Percentiles rank a stretch among this genome's conserved stretches.
phyloP scores from a whole-genome alignment of 176 grass and related monocot species.

The Pontederia crassipes region DNA sequence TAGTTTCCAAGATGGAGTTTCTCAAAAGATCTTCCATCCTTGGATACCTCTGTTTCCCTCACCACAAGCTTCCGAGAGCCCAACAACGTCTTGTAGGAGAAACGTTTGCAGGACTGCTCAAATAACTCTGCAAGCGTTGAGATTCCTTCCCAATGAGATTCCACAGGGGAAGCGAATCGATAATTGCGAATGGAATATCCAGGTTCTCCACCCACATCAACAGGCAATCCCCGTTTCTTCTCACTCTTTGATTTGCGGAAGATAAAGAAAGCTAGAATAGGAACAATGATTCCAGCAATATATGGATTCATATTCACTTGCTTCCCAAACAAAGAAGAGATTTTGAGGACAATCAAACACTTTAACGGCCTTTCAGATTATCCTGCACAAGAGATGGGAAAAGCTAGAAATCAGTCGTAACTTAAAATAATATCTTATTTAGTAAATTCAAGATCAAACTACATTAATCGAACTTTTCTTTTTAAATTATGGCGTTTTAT shows the following conservation, averaged over 20 bases:
- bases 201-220: constrained; percentile 44
- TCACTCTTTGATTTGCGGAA: constrained; percentile 36
- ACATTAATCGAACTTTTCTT: too few relatives aligned
- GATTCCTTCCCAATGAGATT: constrained; percentile 74
- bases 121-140: constrained; percentile 68
- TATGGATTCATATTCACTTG: constrained; percentile 57
- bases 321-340: too few relatives aligned
- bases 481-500: too few relatives aligned
- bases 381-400: too few relatives aligned
- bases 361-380: too few relatives aligned
- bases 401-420: too few relatives aligned
- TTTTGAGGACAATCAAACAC: too few relatives aligned
- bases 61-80: constrained; percentile 71
- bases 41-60: constrained; percentile 39
- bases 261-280: constrained; percentile 46
- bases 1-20: constrained; percentile 88
- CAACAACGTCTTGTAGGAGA: constrained; percentile 48
- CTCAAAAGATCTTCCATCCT: constrained; percentile 70
- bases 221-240: constrained; percentile 61
- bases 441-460: too few relatives aligned
- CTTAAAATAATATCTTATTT: too few relatives aligned
- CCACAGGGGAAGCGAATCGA: constrained; percentile 38
- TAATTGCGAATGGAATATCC: constrained; percentile 56
- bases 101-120: constrained; percentile 63
- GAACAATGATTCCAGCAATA: constrained; percentile 45